These are phyloP conservation scores for Leccinum huronense DNA, from an alignment of 1,284 basidiomycete species.

Conservation along the genomic window DNA sequence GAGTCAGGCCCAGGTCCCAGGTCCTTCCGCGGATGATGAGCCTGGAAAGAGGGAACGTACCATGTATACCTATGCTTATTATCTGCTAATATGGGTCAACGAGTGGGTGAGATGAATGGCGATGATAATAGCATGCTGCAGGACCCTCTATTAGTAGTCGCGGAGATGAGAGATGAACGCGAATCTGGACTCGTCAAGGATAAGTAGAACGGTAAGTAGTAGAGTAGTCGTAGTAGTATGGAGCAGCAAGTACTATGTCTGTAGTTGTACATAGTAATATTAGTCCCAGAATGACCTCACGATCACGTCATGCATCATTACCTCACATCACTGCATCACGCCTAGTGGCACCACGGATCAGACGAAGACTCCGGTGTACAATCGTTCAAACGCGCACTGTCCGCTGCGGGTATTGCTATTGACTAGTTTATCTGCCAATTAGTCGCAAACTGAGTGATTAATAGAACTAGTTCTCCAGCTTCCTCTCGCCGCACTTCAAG, in stretches of 20 bases:
- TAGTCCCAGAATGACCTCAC: not conserved
- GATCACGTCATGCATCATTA: not conserved
- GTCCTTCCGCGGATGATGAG: not conserved
- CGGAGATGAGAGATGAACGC: not conserved
- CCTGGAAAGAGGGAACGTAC: not conserved
- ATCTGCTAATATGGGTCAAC: not conserved
- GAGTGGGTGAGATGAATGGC: not conserved
- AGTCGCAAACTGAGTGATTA: not conserved
- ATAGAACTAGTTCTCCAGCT: not conserved
- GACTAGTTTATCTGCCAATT: not conserved
- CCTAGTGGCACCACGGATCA: not conserved
- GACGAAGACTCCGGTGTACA: not conserved
- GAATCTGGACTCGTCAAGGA: not conserved
- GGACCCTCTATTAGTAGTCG: not conserved
- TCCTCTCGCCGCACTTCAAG: not conserved
- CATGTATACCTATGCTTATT: not conserved
- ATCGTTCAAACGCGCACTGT: not conserved
- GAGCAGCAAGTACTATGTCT: too few species aligned
- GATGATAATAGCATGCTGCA: not conserved
- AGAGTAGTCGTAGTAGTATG: too few species aligned
- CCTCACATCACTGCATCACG: not conserved
- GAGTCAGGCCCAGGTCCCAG: not conserved
- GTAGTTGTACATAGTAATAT: too few species aligned
- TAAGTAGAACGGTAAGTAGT: too few species aligned
- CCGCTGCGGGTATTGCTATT: not conserved